phyloP scores from a whole-genome alignment of 192 early-diverging fungal species.

The Linnemannia hyalina region DNA sequence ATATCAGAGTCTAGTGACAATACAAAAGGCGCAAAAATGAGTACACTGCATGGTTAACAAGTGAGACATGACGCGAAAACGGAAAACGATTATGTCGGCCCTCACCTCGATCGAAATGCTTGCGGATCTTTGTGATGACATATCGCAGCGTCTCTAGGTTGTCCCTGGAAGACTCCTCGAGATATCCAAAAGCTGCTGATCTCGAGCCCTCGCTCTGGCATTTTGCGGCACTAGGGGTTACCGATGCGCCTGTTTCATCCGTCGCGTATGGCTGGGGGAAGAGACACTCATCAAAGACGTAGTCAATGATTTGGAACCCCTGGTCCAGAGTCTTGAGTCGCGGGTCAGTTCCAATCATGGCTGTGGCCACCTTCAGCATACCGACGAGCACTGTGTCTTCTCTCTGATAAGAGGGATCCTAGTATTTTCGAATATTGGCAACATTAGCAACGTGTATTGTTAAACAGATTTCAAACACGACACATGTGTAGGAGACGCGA shows the following conservation, averaged over 20 bases:
- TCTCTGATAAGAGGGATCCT: neutral
- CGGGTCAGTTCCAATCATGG: slow-evolving; percentile 40
- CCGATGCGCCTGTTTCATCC: neutral
- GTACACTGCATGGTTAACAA: neutral
- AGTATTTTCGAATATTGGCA: neutral
- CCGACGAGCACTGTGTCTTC: slow-evolving; percentile 61
- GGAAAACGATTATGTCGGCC: no score
- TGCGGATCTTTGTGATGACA: slow-evolving; percentile 49
- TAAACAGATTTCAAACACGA: neutral
- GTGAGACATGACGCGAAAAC: neutral
- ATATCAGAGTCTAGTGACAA: slow-evolving; percentile 38
- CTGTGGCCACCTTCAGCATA: slow-evolving; percentile 55
- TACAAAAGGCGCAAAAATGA: neutral
- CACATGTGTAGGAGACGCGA: neutral
- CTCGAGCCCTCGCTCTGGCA: slow-evolving; percentile 58
- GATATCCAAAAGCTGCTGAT: slow-evolving; percentile 53
- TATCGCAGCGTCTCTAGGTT: slow-evolving; percentile 41
- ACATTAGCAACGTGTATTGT: neutral
- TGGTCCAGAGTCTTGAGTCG: slow-evolving; percentile 39
- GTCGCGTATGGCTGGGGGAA: slow-evolving; percentile 28
- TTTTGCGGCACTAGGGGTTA: slow-evolving; percentile 35
- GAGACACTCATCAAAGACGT: slow-evolving; percentile 60
- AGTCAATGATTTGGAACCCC: slow-evolving; percentile 28
- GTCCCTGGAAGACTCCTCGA: slow-evolving; percentile 42
- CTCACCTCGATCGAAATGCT: slow-evolving; percentile 56